Evolutionary conservation across 2,329 filamentous ascomycete species (phyloP).

Genomic region (Penicillium psychrosexuale): DNA sequence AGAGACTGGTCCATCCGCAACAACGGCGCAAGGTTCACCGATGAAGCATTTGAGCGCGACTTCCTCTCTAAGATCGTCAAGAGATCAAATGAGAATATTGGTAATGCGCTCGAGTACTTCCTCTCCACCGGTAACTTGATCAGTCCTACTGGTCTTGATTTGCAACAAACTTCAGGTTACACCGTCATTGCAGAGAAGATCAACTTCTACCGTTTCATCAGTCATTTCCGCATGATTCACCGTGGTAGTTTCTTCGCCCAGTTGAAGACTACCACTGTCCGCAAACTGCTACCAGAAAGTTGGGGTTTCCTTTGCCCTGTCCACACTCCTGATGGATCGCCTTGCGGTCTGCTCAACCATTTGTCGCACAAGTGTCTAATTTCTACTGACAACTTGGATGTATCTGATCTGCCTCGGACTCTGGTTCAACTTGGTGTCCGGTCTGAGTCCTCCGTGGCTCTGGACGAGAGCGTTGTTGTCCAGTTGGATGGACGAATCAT

Average conservation of each 20-base stretch:
- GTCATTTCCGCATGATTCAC: constrained; percentile 98
- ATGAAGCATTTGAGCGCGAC: constrained; percentile 72
- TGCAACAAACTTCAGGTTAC: constrained; percentile 92
- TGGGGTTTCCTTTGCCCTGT: constrained; percentile 98
- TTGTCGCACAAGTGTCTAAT: constrained; percentile 92
- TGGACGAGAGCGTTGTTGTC: constrained; percentile 80
- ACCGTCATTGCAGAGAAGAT: constrained; percentile 98
- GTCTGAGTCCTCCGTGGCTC: constrained; percentile 69
- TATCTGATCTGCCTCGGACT: constrained; percentile 68
- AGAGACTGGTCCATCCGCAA: constrained; percentile 56
- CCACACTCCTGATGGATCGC: constrained; percentile 92
- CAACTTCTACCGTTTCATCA: constrained; percentile 97
- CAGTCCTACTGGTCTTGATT: constrained; percentile 85
- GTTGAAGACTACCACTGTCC: constrained; percentile 92
- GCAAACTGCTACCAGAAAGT: constrained; percentile 91
- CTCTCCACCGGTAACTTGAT: constrained; percentile 91
- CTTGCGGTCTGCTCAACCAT: constrained; percentile 93
- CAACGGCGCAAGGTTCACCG: constrained; percentile 61
- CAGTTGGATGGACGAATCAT: constrained; percentile 87
- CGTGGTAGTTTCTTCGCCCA: constrained; percentile 98
- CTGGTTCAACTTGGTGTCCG: constrained; percentile 77
- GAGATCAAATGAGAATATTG: constrained; percentile 83
- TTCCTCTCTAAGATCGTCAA: constrained; percentile 75
- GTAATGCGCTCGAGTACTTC: constrained; percentile 87
- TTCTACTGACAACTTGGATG: constrained; percentile 71